A percentile compares a stretch with the other conserved stretches of the same genome.
Evolutionary conservation across 257 asterid genomes (phyloP).

Genomic region (Lycium ferocissimum): DNA sequence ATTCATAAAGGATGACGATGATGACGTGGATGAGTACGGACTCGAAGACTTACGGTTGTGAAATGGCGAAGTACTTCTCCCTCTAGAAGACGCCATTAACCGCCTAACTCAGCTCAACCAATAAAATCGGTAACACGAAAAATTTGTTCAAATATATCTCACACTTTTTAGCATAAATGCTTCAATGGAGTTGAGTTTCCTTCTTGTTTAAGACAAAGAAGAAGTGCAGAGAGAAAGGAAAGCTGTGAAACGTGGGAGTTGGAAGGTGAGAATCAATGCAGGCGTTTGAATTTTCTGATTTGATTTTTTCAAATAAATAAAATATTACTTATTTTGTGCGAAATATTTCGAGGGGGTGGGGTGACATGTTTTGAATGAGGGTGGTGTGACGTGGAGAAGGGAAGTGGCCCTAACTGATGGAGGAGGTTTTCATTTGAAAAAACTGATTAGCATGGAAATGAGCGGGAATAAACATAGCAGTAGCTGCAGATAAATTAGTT

Average conservation of each 20-base stretch:
- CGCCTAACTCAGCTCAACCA: slow-evolving; percentile 23
- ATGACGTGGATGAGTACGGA: slow-evolving; percentile 87
- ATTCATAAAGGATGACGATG: slow-evolving; percentile 86
- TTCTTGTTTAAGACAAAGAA: neutral
- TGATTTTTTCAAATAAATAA: slow-evolving; percentile 18
- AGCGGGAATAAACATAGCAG: slow-evolving; percentile 14
- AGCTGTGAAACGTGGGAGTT: slow-evolving; percentile 4
- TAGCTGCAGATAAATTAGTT: neutral
- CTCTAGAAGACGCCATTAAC: slow-evolving; percentile 84
- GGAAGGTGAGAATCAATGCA: slow-evolving; percentile 27
- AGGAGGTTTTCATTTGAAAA: slow-evolving; percentile 22
- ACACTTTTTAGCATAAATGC: neutral
- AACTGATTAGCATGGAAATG: neutral
- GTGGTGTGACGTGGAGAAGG: slow-evolving; percentile 22
- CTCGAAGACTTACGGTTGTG: slow-evolving; percentile 69
- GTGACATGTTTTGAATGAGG: no score
- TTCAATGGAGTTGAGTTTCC: neutral
- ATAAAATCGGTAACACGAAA: neutral
- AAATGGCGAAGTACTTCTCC: slow-evolving; percentile 85
- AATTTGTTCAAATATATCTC: neutral
- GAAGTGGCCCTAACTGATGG: slow-evolving; percentile 1
- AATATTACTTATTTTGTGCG: slow-evolving; percentile 18
- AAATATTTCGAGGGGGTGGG: neutral
- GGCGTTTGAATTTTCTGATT: slow-evolving; percentile 31
- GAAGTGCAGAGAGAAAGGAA: neutral